Base-by-base conservation (phyloP, 768 basidiomycete species). In the Tylopilus intermedius region DNA sequence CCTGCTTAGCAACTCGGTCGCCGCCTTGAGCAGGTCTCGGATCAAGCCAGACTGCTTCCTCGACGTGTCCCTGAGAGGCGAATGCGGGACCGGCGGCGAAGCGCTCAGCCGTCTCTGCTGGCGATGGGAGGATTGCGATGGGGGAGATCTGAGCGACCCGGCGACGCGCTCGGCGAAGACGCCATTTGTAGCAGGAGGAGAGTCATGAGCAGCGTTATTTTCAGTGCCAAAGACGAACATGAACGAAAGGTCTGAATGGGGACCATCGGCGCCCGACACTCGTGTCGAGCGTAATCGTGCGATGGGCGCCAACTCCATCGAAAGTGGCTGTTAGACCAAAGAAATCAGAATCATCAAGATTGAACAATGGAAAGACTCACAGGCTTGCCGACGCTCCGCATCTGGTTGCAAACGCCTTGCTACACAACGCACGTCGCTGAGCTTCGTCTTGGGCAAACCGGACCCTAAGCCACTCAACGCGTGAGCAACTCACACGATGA, bases 321-420 rank as follows among this genome's bases (percentile, higher is more conserved):
- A 18, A 18, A 18, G 18, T 18, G 18, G 18, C 18, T 18, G 18
- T 18, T 18, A 18, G 18, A 18, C 18, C 18, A 18, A 18, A 18
- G 18, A 18, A 18, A 18, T 18, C 18, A 18, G 18, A 18, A 18
- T 18, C 18, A 18, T 18, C 18, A 18, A 18, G 18, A 18, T 18
- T 18, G 18, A 18, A 18, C 18, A 18, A 18, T 18, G 18, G 18
- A 18, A 18, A 18, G 58, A 50, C 77, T 74, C 55, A 71, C 84
- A 41, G 79, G 58, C 46, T 76, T 75, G 4, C 70, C 66, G 2
- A 69, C 67, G 57, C 90, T 86, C 62, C 71, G 65, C 0, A 89
- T 82, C 91, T 94, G 13, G 93, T 97, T 43, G 95, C 94, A 65
- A 99, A 98, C 9, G 96, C 95, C 74, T 94, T 96, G 60, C 77